Conservation (phyloP, 805 yeast species). For the Kodamaea hsintzibuensis region DNA sequence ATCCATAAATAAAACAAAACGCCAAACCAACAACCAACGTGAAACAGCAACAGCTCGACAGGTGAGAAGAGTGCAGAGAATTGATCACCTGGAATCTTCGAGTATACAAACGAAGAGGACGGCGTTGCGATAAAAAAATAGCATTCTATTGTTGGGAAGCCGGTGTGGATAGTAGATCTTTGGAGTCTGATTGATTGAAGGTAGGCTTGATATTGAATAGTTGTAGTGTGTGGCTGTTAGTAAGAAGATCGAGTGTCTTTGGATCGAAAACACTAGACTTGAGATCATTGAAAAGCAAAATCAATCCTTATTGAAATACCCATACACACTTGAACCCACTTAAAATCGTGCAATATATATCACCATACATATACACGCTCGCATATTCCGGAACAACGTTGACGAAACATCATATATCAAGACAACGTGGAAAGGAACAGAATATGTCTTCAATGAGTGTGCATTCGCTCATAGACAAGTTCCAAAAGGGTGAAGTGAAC, state of each 20-base stretch:
- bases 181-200: neutral
- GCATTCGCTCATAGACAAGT: slow-evolving; percentile 39
- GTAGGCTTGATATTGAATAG: neutral
- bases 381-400: neutral
- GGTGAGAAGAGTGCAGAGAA: neutral
- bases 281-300: neutral
- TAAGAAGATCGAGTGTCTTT: neutral
- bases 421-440: neutral
- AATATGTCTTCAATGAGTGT: slow-evolving; percentile 36
- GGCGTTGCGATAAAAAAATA: neutral
- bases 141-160: neutral
- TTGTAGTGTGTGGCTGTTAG: neutral
- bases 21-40: neutral
- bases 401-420: neutral
- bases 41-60: neutral
- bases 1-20: neutral
- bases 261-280: neutral
- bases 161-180: neutral
- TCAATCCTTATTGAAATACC: too few species aligned
- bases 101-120: neutral
- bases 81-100: neutral
- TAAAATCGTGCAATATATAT: too few species aligned
- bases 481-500: slow-evolving; percentile 12
- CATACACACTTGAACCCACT: too few species aligned
- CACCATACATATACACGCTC: neutral